phyloP scores from a whole-genome alignment of 1,139 yeast species.

The Candida freyschussii region DNA sequence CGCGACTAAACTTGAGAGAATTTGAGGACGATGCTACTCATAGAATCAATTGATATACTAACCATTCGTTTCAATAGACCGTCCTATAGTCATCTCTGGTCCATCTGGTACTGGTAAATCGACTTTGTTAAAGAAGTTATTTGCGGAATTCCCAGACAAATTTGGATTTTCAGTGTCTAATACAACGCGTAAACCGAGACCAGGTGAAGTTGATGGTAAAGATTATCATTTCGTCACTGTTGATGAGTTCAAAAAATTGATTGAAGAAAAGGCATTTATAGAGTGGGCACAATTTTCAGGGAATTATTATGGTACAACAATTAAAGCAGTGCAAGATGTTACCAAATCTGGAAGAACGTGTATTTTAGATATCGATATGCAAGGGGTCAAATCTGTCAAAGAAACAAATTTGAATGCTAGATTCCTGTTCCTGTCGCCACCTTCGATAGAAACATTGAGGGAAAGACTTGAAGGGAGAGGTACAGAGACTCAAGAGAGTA shows the following conservation, averaged over 20 bases:
- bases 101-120: conserved; percentile 98
- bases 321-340: conserved; percentile 67
- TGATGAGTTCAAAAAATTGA: conserved; percentile 71
- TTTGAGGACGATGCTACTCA: too few species aligned
- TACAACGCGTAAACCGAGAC: conserved; percentile 89
- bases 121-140: conserved; percentile 81
- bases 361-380: conserved; percentile 96
- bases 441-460: conserved; percentile 73
- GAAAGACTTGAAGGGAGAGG: conserved; percentile 82
- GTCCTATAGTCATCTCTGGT: conserved; percentile 94
- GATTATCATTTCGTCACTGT: conserved; percentile 85
- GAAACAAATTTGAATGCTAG: conserved; percentile 76
- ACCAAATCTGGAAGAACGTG: conserved; percentile 62
- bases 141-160: conserved; percentile 81
- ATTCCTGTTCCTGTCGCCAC: conserved; percentile 86
- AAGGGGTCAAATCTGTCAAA: conserved; percentile 93
- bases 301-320: conserved; percentile 91
- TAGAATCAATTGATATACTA: conserved; percentile 8
- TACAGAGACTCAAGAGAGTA: conserved; percentile 83
- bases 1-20: too few species aligned
- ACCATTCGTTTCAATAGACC: conserved; percentile 31
- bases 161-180: conserved; percentile 93
- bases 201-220: conserved; percentile 83
- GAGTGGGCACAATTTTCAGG: conserved; percentile 99
- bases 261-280: conserved; percentile 70